Percentiles rank a stretch among this genome's conserved stretches.
Conservation (phyloP, 2,329 filamentous ascomycete genomes). For the Botrytis byssoidea region DNA sequence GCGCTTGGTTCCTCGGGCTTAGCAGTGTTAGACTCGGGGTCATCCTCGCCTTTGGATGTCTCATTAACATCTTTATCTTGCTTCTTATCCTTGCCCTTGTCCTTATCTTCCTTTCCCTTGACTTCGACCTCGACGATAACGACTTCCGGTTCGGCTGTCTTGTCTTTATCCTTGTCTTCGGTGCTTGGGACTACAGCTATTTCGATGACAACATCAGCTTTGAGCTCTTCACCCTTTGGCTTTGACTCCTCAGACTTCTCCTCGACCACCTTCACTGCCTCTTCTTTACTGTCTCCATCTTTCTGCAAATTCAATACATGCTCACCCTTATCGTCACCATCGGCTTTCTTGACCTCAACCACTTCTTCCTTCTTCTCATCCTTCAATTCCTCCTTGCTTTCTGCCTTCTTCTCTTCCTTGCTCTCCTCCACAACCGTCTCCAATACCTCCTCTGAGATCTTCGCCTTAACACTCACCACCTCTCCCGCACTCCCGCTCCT, state of each 20-base stretch:
- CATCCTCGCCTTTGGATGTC: constrained; percentile 9
- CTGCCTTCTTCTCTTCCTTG: background rate
- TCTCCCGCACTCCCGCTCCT: background rate
- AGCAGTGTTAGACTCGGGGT: background rate
- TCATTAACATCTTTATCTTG: background rate
- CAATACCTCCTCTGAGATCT: background rate
- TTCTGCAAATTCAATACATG: constrained; percentile 14
- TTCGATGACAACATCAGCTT: background rate
- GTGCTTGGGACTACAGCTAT: background rate
- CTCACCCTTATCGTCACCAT: constrained; percentile 14
- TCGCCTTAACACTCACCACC: constrained; percentile 1
- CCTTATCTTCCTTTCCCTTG: background rate
- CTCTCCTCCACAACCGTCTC: constrained; percentile 17
- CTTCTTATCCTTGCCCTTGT: background rate
- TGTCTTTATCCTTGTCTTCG: background rate
- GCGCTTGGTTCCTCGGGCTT: constrained; percentile 1
- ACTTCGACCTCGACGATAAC: background rate
- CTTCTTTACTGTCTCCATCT: constrained; percentile 1
- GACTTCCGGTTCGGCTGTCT: background rate
- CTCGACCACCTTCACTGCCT: constrained; percentile 15
- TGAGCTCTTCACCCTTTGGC: constrained; percentile 17
- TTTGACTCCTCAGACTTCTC: background rate
- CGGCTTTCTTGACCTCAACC: constrained; percentile 21
- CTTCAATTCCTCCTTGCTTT: background rate
- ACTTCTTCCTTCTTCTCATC: constrained; percentile 13